phyloP scores from a whole-genome alignment of 495 filamentous ascomycete genomes.

The Venustampulla echinocandica region DNA sequence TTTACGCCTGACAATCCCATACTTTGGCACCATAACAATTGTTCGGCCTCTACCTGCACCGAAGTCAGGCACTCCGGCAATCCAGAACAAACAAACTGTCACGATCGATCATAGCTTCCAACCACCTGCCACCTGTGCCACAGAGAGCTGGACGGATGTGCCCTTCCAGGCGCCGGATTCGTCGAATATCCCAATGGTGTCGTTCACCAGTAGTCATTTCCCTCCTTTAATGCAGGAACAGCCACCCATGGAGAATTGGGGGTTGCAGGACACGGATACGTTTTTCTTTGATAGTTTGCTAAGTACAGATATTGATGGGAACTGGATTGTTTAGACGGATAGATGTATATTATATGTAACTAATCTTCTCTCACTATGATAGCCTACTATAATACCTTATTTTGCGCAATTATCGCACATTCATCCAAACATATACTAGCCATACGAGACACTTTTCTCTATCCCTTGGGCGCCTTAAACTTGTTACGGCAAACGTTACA shows the following conservation, averaged over 20 bases:
- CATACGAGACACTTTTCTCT: too few relatives aligned
- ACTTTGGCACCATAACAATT: slow-evolving; percentile 39
- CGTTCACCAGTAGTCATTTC: slow-evolving; percentile 9
- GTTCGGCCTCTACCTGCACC: slow-evolving; percentile 21
- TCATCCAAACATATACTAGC: too few relatives aligned
- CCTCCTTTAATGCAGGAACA: slow-evolving; percentile 1
- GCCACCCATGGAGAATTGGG: slow-evolving; percentile 12
- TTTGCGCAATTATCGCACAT: too few relatives aligned
- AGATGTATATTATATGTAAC: too few relatives aligned
- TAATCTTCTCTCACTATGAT: too few relatives aligned
- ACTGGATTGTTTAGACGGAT: slow-evolving; percentile 18
- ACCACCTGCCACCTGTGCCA: background rate
- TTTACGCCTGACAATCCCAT: slow-evolving; percentile 37
- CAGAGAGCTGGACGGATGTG: background rate
- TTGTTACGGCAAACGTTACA: too few relatives aligned
- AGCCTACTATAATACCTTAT: too few relatives aligned
- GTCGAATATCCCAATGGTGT: background rate
- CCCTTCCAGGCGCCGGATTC: background rate
- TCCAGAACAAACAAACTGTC: background rate
- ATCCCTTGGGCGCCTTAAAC: too few relatives aligned
- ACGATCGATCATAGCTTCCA: background rate
- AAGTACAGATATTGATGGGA: slow-evolving; percentile 20
- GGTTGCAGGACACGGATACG: slow-evolving; percentile 15
- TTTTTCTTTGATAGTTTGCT: slow-evolving; percentile 21
- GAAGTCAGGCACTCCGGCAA: background rate